Conservation (phyloP, 192 early-diverging fungal genomes). For the Coemansia reversa region DNA sequence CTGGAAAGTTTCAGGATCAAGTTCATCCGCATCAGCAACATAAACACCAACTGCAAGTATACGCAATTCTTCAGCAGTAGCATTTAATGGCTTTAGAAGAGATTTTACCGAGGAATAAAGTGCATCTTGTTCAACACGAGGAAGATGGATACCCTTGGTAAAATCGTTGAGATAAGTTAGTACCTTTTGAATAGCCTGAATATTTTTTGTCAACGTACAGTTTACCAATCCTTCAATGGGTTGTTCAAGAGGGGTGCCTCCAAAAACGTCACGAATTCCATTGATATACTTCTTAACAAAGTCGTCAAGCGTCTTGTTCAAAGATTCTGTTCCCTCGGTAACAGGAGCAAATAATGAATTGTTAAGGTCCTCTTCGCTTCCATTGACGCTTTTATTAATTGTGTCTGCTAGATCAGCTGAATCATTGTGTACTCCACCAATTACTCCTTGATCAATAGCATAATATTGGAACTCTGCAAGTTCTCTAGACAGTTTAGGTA, state of each 20-base stretch:
- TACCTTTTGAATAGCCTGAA: slow-evolving; percentile 35
- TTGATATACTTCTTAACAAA: slow-evolving; percentile 37
- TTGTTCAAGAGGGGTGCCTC: slow-evolving; percentile 28
- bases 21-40: slow-evolving; percentile 25
- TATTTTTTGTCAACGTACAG: slow-evolving; percentile 51
- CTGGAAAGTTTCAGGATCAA: slow-evolving; percentile 28
- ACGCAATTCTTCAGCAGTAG: slow-evolving; percentile 23
- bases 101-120: slow-evolving; percentile 18
- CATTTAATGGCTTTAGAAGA: slow-evolving; percentile 31
- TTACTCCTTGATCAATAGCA: slow-evolving; percentile 16
- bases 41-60: slow-evolving; percentile 39
- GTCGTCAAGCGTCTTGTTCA: slow-evolving; percentile 46
- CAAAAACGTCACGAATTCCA: slow-evolving; percentile 39
- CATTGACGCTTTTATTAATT: slow-evolving; percentile 32
- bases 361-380: slow-evolving; percentile 23
- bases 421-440: slow-evolving; percentile 31
- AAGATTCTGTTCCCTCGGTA: slow-evolving; percentile 19
- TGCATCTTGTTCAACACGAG: slow-evolving; percentile 27
- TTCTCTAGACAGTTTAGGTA: slow-evolving; percentile 24
- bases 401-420: slow-evolving; percentile 26
- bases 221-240: slow-evolving; percentile 51
- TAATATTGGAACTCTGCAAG: slow-evolving; percentile 34
- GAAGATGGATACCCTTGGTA: slow-evolving; percentile 31
- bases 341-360: slow-evolving; percentile 44
- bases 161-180: slow-evolving; percentile 41